Conservation (phyloP, 176 grass and related monocot genomes). For the Poa annua region DNA sequence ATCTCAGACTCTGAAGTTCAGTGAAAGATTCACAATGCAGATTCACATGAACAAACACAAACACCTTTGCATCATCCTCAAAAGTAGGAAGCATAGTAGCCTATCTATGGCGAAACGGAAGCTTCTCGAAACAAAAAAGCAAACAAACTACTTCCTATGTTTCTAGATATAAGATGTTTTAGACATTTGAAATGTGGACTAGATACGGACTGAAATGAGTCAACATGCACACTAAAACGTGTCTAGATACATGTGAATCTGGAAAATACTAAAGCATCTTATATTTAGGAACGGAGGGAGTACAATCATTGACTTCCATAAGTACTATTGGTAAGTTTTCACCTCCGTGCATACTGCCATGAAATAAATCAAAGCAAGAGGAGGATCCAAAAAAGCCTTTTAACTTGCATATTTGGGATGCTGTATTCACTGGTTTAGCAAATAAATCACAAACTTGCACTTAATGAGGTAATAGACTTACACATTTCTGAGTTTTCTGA, state of each 20-base stretch:
- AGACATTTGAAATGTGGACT: too few relatives aligned
- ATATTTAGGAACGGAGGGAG: too few relatives aligned
- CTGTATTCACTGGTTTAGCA: slow-evolving; percentile 19
- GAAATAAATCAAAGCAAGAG: slow-evolving; percentile 20
- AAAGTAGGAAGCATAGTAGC: neutral
- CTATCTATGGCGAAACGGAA: slow-evolving; percentile 27
- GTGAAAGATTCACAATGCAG: neutral
- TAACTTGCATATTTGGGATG: neutral
- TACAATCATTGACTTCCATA: neutral
- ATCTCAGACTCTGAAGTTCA: neutral
- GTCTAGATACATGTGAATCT: too few relatives aligned
- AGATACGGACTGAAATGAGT: too few relatives aligned
- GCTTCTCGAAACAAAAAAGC: neutral
- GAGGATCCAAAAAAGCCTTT: neutral
- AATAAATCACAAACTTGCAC: neutral
- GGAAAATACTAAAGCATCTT: too few relatives aligned
- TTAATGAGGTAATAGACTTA: slow-evolving; percentile 44
- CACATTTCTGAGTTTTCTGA: slow-evolving; percentile 94
- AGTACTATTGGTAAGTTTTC: slow-evolving; percentile 3
- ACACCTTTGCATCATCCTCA: neutral
- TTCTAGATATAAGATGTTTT: too few relatives aligned
- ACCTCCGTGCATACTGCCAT: neutral
- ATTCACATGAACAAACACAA: neutral
- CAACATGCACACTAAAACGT: too few relatives aligned
- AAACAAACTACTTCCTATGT: slow-evolving; percentile 8